Evolutionary conservation across 2,329 filamentous ascomycete genomes (phyloP).

Genomic region (Calonectria henricotiae): DNA sequence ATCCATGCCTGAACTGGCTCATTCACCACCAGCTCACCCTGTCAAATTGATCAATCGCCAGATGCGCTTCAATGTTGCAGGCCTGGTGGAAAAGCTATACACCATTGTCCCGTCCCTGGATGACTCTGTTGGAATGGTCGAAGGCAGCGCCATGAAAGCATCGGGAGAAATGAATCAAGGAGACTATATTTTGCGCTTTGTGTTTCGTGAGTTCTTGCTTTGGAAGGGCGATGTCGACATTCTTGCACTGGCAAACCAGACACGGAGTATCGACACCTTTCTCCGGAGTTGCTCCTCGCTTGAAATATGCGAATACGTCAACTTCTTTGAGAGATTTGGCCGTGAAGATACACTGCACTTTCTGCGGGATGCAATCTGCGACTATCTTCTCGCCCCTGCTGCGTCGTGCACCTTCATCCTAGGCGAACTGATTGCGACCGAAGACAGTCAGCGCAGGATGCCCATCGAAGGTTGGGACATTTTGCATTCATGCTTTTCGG

Average conservation of each 20-base stretch:
- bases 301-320: background rate
- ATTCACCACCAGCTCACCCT: background rate
- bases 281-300: slow-evolving; percentile 1
- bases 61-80: background rate
- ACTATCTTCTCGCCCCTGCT: background rate
- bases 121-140: background rate
- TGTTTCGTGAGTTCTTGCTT: slow-evolving; percentile 1
- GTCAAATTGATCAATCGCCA: slow-evolving; percentile 11
- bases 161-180: background rate
- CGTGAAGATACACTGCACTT: slow-evolving; percentile 15
- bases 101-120: background rate
- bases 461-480: slow-evolving; percentile 1
- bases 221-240: slow-evolving; percentile 11
- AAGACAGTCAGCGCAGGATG: background rate
- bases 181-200: slow-evolving; percentile 1
- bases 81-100: slow-evolving; percentile 1
- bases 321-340: background rate
- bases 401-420: background rate
- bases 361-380: background rate
- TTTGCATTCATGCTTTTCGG: background rate
- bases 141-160: background rate
- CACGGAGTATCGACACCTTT: background rate
- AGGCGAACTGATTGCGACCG: background rate
- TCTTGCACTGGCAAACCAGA: background rate
- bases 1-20: background rate